These are phyloP conservation scores for Cercophora samala DNA, from an alignment of 495 filamentous ascomycete genomes.

Conservation along the genomic window DNA sequence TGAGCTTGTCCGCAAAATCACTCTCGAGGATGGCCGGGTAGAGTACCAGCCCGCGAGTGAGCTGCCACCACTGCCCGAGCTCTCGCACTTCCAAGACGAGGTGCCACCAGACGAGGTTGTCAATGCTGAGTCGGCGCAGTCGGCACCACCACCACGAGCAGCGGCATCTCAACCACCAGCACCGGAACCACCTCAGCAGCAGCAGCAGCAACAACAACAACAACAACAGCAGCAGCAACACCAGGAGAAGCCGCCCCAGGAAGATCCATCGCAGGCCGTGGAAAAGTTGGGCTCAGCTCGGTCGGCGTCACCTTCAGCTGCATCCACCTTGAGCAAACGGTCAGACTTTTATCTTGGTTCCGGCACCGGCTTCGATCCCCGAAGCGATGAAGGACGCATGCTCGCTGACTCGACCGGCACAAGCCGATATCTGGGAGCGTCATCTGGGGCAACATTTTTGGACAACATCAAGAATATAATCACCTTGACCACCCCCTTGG, in stretches of 20 bases:
- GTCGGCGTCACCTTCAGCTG: not conserved
- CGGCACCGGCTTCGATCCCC: not conserved
- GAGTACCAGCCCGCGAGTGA: constrained; percentile 5
- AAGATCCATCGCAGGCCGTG: not conserved
- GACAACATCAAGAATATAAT: constrained; percentile 41
- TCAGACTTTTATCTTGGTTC: not conserved
- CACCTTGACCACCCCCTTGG: constrained; percentile 22
- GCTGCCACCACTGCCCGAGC: constrained; percentile 2
- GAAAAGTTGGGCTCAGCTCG: not conserved
- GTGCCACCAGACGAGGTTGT: no score
- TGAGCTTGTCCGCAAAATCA: not conserved
- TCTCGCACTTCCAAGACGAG: no score
- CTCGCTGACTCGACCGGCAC: constrained; percentile 36
- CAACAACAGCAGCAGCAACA: not conserved
- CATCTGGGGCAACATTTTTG: constrained; percentile 40
- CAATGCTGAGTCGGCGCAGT: no score
- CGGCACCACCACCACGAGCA: no score
- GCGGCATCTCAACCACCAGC: not conserved
- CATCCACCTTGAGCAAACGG: not conserved
- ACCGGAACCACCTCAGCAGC: not conserved
- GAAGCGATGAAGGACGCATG: constrained; percentile 29
- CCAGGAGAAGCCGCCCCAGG: not conserved
- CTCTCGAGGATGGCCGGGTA: not conserved
- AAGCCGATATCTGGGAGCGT: constrained; percentile 37
- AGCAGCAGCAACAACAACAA: not conserved